Conservation (phyloP, 2,329 filamentous ascomycete genomes). For the Fusarium sp. region DNA sequence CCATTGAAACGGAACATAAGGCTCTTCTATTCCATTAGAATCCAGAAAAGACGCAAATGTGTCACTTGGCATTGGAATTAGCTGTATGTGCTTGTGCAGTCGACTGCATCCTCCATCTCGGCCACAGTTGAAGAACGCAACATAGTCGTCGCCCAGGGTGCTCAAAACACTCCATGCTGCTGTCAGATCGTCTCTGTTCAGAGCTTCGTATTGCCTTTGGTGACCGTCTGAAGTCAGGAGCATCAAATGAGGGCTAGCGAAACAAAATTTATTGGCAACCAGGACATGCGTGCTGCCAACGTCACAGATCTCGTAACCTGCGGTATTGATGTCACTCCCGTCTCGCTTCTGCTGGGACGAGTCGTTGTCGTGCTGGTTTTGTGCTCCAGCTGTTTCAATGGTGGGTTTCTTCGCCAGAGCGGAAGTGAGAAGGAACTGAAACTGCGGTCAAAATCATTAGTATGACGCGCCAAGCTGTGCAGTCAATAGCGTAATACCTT, state of each 20-base stretch:
- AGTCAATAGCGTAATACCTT: neutral
- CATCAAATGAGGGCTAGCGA: neutral
- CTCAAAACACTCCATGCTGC: neutral
- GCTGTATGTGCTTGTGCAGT: slow-evolving; percentile 3
- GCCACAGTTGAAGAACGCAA: neutral
- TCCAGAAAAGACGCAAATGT: neutral
- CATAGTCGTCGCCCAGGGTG: fast-evolving
- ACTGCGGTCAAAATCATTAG: neutral
- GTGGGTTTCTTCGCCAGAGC: neutral
- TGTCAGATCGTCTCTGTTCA: neutral
- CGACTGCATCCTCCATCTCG: slow-evolving; percentile 1
- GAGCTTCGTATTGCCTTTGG: neutral
- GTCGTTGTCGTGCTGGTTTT: fast-evolving
- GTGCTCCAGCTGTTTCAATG: neutral
- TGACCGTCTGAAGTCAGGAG: neutral
- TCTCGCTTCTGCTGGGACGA: fast-evolving
- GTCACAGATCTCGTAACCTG: neutral
- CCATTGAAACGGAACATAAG: neutral
- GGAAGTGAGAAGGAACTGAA: neutral
- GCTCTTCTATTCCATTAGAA: fast-evolving
- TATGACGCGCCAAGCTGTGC: fast-evolving
- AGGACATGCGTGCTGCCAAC: neutral
- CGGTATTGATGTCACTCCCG: neutral
- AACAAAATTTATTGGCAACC: neutral
- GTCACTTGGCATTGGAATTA: neutral